Evolutionary conservation across 2,329 filamentous ascomycete genomes (phyloP).

Genomic region (Aspergillus pseudotamarii): DNA sequence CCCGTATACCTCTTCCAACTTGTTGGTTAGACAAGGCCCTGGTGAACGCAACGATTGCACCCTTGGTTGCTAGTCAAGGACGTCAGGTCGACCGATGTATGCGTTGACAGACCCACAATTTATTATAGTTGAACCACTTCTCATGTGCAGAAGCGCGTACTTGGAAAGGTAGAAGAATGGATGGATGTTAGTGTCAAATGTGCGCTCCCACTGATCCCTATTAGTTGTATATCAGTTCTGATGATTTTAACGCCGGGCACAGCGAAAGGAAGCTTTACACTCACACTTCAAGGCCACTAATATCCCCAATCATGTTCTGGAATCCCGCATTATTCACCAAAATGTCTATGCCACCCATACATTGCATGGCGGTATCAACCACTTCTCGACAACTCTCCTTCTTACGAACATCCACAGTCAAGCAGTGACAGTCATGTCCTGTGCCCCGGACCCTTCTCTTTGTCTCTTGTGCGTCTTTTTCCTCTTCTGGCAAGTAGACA

Average conservation of each 20-base stretch:
- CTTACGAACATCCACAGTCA: conserved; percentile 66
- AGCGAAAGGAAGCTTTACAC: not conserved
- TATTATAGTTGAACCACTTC: conserved; percentile 74
- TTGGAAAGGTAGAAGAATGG: conserved; percentile 80
- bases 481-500: conserved; percentile 73
- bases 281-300: conserved; percentile 68
- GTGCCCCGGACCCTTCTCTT: conserved; percentile 66
- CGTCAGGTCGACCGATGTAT: conserved; percentile 77
- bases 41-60: conserved; percentile 70
- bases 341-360: conserved; percentile 72
- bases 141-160: conserved; percentile 74
- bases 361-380: conserved; percentile 66
- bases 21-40: conserved; percentile 76
- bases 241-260: not conserved
- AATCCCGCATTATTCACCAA: conserved; percentile 69
- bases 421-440: conserved; percentile 66
- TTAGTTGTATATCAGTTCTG: not conserved
- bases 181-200: conserved; percentile 80
- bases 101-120: conserved; percentile 85
- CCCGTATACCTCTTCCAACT: conserved; percentile 70
- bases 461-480: conserved; percentile 74
- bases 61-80: conserved; percentile 73
- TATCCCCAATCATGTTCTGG: conserved; percentile 73
- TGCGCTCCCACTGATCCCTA: conserved; percentile 76
- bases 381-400: conserved; percentile 70